These are phyloP conservation scores for Suillus subalutaceus DNA, from an alignment of 768 basidiomycete genomes.

Conservation along the genomic window DNA sequence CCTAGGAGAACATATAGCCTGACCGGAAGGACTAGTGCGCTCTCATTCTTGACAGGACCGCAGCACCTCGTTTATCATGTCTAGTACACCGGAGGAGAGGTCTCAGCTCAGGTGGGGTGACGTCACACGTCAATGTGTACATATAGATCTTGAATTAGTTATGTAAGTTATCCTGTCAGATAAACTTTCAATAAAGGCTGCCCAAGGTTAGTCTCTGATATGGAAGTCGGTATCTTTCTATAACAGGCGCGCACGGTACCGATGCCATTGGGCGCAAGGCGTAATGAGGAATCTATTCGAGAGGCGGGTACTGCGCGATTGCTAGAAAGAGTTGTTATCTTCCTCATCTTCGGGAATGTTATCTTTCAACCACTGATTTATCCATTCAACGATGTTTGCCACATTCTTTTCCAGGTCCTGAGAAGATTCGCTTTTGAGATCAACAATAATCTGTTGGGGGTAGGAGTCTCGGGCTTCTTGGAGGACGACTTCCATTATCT, in stretches of 20 bases:
- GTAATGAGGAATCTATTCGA: no score
- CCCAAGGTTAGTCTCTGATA: neutral
- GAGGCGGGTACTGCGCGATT: neutral
- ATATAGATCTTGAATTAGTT: neutral
- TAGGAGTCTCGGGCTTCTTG: slow-evolving; percentile 91
- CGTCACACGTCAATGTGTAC: neutral
- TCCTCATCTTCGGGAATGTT: neutral
- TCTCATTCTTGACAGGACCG: neutral
- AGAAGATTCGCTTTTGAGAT: slow-evolving; percentile 73
- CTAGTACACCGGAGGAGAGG: no score
- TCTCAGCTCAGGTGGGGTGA: neutral
- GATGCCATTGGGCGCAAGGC: neutral
- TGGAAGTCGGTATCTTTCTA: neutral
- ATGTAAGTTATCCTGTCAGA: neutral
- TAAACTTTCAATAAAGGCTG: neutral
- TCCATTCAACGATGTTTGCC: slow-evolving; percentile 87
- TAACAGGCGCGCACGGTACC: neutral
- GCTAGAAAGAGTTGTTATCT: no score
- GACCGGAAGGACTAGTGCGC: neutral
- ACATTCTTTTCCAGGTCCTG: slow-evolving; percentile 89
- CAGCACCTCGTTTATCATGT: neutral
- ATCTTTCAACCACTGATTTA: slow-evolving; percentile 65
- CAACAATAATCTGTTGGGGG: slow-evolving; percentile 82
- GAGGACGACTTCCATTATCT: slow-evolving; percentile 93
- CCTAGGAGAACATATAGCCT: neutral